Evolutionary conservation across 1,139 yeast species (phyloP).

Genomic region (Sugiyamaella castrensis): DNA sequence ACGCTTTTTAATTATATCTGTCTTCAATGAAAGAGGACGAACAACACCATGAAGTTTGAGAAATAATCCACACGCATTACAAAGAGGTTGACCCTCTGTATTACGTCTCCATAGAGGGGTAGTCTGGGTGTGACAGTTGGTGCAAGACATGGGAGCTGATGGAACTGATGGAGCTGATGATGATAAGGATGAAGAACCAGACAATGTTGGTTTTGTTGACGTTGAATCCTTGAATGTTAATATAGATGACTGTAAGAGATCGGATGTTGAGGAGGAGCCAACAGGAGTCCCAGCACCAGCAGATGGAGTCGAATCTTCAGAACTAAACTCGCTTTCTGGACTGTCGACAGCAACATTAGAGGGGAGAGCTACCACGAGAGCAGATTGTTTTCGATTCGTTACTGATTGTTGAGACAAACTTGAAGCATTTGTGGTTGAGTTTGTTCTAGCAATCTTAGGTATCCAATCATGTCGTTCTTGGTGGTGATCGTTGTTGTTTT

Average conservation of each 20-base stretch:
- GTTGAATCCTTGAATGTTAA: too few relatives aligned
- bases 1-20: conserved; percentile 86
- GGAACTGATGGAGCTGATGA: conserved; percentile 9
- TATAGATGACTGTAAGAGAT: background rate
- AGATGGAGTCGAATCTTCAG: conserved; percentile 16
- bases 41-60: conserved; percentile 87
- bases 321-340: conserved; percentile 15
- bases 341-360: conserved; percentile 4
- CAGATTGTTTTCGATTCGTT: conserved; percentile 6
- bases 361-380: conserved; percentile 1
- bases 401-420: conserved; percentile 15
- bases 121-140: conserved; percentile 84
- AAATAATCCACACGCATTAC: conserved; percentile 91
- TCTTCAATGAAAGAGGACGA: conserved; percentile 79
- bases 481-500: background rate
- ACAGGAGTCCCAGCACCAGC: conserved; percentile 11
- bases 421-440: conserved; percentile 24
- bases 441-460: conserved; percentile 23
- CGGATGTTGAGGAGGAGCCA: conserved; percentile 2
- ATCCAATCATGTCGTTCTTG: conserved; percentile 10
- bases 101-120: conserved; percentile 94
- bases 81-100: conserved; percentile 83
- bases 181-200: background rate
- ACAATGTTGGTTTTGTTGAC: background rate
- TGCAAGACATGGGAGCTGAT: conserved; percentile 43